Conservation (phyloP, 139 green algal species). For the Coelastrella sp. region DNA sequence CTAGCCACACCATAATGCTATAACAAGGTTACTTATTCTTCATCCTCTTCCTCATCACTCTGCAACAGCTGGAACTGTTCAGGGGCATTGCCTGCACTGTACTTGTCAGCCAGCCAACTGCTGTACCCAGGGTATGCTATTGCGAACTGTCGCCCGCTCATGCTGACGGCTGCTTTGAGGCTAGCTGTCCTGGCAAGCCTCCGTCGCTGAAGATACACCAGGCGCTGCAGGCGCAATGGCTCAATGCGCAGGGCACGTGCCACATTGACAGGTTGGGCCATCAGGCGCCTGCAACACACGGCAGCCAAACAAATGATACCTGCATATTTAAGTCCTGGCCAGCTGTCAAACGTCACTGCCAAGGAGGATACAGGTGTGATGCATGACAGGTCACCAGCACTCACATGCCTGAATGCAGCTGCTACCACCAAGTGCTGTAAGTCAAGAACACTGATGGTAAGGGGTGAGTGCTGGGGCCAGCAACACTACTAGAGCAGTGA, state of each 20-base stretch:
- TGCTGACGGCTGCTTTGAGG: constrained; percentile 15
- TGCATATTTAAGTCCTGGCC: too few species aligned
- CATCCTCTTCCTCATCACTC: constrained; percentile 9
- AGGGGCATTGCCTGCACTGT: constrained; percentile 16
- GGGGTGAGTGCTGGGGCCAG: too few species aligned
- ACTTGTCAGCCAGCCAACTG: constrained; percentile 20
- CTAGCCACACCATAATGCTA: too few species aligned
- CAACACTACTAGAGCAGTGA: neutral
- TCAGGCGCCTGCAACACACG: constrained; percentile 9
- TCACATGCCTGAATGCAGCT: too few species aligned
- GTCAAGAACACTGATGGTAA: too few species aligned
- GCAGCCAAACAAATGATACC: neutral
- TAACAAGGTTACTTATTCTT: neutral
- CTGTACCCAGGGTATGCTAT: neutral
- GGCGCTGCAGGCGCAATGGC: constrained; percentile 13
- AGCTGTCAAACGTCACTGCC: too few species aligned
- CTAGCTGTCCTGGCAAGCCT: neutral
- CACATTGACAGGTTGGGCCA: constrained; percentile 38
- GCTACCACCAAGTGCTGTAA: too few species aligned
- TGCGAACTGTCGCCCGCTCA: constrained; percentile 31
- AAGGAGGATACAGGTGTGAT: too few species aligned
- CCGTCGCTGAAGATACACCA: neutral
- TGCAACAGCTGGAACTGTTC: neutral
- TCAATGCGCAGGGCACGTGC: constrained; percentile 34
- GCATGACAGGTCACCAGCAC: too few species aligned